These are phyloP conservation scores for Chytridiales sp. DNA, from an alignment of 371 early-diverging fungal genomes.

Conservation along the genomic window DNA sequence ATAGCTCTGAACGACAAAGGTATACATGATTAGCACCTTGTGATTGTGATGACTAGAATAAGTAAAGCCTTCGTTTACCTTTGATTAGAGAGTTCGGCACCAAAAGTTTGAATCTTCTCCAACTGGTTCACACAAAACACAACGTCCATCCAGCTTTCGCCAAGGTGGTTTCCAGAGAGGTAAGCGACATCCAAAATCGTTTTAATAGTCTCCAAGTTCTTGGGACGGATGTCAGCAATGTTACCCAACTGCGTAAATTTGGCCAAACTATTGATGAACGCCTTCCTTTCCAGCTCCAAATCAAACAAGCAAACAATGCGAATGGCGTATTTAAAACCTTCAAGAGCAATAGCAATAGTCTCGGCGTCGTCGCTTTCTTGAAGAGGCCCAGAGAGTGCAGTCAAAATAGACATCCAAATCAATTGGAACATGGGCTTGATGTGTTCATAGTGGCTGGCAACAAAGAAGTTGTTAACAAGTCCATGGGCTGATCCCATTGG, in stretches of 20 bases:
- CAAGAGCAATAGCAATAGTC: constrained; percentile 64
- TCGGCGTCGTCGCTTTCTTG: constrained; percentile 77
- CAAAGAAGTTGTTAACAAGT: constrained; percentile 23
- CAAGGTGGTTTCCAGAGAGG: constrained; percentile 77
- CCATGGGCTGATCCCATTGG: neutral
- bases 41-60: too few species aligned
- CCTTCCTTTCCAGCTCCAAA: constrained; percentile 81
- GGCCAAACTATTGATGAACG: constrained; percentile 84
- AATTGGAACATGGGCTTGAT: constrained; percentile 89
- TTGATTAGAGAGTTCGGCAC: constrained; percentile 23
- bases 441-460: constrained; percentile 79
- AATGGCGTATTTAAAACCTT: constrained; percentile 79
- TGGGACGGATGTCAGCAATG: constrained; percentile 75
- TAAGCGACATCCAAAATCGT: constrained; percentile 79
- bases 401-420: constrained; percentile 87
- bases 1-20: too few species aligned
- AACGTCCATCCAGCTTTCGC: constrained; percentile 86
- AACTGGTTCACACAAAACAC: constrained; percentile 84
- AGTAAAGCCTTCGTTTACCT: constrained; percentile 12
- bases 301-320: constrained; percentile 83
- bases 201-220: constrained; percentile 86
- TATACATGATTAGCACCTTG: too few species aligned
- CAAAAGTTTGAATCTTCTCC: constrained; percentile 59
- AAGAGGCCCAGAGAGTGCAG: constrained; percentile 79
- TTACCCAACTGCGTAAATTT: constrained; percentile 84